Conservation (phyloP, 1,284 basidiomycete genomes). For the Ganoderma lingzhi region DNA sequence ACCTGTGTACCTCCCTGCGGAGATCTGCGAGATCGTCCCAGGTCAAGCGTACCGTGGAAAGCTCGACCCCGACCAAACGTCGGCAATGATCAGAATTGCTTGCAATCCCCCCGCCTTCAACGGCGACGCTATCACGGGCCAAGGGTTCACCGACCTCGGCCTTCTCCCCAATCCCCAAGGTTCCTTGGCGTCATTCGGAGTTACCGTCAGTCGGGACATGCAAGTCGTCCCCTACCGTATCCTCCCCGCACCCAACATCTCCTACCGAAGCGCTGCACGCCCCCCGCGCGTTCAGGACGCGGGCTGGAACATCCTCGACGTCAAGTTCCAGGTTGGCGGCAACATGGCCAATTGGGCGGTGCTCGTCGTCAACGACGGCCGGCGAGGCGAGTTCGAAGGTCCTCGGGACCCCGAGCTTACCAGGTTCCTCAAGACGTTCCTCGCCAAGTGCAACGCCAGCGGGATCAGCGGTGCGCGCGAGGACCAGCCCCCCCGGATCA, state of each 20-base stretch:
- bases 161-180: conserved; percentile 43
- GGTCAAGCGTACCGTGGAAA: conserved; percentile 63
- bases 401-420: conserved; percentile 50
- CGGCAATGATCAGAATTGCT: conserved; percentile 70
- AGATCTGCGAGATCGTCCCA: conserved; percentile 69
- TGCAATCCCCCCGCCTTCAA: conserved; percentile 67
- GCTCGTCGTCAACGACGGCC: conserved; percentile 60
- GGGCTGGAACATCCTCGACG: conserved; percentile 76
- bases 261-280: conserved; percentile 54
- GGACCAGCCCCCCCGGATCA: conserved; percentile 45
- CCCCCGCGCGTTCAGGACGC: conserved; percentile 56
- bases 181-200: conserved; percentile 56
- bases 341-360: conserved; percentile 64
- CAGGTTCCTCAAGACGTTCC: conserved; percentile 57
- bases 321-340: conserved; percentile 66
- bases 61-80: conserved; percentile 61
- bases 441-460: conserved; percentile 57
- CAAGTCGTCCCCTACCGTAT: conserved; percentile 67
- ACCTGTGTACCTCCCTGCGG: conserved; percentile 64
- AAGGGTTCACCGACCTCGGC: conserved; percentile 65
- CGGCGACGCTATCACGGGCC: conserved; percentile 59
- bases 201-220: conserved; percentile 65
- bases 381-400: conserved; percentile 46
- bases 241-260: conserved; percentile 62
- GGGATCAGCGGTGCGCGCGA: conserved; percentile 57